phyloP scores from a whole-genome alignment of 164 flowering plant genomes.

The Nymphaea colorata region DNA sequence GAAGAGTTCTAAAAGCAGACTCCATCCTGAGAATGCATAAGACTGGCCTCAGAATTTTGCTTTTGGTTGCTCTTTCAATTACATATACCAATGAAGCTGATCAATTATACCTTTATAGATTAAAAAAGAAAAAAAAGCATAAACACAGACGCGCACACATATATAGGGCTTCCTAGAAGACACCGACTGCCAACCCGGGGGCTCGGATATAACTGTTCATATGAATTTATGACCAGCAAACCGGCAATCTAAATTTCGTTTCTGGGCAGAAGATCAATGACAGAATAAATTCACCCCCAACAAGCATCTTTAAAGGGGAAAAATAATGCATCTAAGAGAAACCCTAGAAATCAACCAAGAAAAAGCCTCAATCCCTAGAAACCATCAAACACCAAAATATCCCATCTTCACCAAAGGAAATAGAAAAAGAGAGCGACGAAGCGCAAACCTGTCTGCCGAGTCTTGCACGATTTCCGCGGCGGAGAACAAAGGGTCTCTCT shows the following conservation, averaged over 20 bases:
- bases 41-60: not conserved
- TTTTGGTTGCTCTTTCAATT: not conserved
- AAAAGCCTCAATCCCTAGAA: not conserved
- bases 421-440: not conserved
- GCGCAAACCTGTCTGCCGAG: slow-evolving; percentile 36
- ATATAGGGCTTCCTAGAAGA: not conserved
- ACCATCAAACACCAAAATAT: not conserved
- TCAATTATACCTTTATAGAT: not conserved
- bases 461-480: slow-evolving; percentile 60
- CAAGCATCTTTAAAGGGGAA: not conserved
- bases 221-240: no score
- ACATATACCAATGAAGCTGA: not conserved
- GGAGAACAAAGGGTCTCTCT: slow-evolving; percentile 46
- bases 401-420: not conserved
- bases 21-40: slow-evolving; percentile 30
- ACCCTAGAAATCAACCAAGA: not conserved
- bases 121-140: not conserved
- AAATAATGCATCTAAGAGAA: not conserved
- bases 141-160: not conserved
- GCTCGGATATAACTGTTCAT: no score
- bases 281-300: not conserved
- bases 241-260: not conserved
- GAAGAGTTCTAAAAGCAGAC: slow-evolving; percentile 30
- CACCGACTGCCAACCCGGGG: not conserved
- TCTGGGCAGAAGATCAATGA: no score